Base-by-base conservation (phyloP, 2,329 filamentous ascomycete species). In the Trichocomaceae sp. region DNA sequence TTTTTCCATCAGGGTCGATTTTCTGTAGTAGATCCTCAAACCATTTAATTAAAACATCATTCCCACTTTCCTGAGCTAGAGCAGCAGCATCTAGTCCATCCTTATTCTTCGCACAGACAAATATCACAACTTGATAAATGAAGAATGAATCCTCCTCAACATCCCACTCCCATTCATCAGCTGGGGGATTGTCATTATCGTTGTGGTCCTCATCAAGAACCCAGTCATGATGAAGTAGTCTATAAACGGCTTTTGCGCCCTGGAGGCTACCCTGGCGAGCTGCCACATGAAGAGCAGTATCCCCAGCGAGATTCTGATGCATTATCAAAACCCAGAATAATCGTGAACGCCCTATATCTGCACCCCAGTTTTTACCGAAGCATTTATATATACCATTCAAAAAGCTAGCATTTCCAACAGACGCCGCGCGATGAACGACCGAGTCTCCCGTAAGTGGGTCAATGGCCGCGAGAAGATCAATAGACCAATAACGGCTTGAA, bases 41-140 rank as follows among this genome's bases (percentile, higher is more conserved):
- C 42, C 42, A 45, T 6, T 3, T 20, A 22, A 20, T 20, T 7
- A 45, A 15, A 45, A 3, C 42, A 22, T 45, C 42, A 26, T 45
- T 13, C 19, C 42, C 42, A 3, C 19, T 20, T 26, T 9, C 20
- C 13, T 20, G 42, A 22, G 42, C 42, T 6, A 29, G 15, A 29
- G 47, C 47, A 12, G 47, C 47, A 50, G 48, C 48, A 50, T 50
- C 37, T 17, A n/a, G 48, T 20, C 48, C 48, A 50, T 33, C 48
- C 19, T 31, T 19, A 17, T 50, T 44, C 19, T 29, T 50, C 12
- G 48, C 29, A 22, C 48, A 22, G 22, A 44, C 48, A 44, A 42
- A 33, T 31, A 50, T 22, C 17, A 44, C 17, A 9, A 37, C 9
- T 33, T 35, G 26, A 17, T 37, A 42, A 19, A 33, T n/a, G n/a